Evolutionary conservation across 805 yeast species (phyloP), one percentile per base, ranked within the genome.

Genomic region (Schwanniomyces pseudopolymorphus): DNA sequence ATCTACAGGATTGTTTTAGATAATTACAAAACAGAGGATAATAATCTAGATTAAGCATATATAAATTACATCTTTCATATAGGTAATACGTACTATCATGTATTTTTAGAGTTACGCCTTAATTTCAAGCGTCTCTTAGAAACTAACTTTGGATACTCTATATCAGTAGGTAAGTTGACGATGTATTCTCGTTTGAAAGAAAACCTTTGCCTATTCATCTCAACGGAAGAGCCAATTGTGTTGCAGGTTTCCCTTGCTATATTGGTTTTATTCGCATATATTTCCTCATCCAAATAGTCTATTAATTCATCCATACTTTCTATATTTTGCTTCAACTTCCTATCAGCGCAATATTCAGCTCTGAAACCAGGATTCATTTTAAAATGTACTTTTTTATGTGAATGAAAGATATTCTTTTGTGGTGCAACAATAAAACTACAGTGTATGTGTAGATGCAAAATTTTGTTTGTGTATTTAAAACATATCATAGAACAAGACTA

Each of bases 1-100:
- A 87, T 94, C 45, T 94, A 94, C 68, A 84, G 99, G 68, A 87
- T 94, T 45, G 96, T 94, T 17, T 80, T 91, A 72, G 99, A 94
- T 67, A 89, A 92, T 68, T 94, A 94, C 67, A 86, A 87, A 66
- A 81, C 84, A 44, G 90, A 85, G 58, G 98, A 94, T 70, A 88
- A 80, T 48, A 76, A 75, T 56, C 69, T 85, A 51, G 83, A 75
- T 47, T 74, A 66, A 40, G 40, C 24, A 16, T 38, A 16, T 14
- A 38, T 21, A 24, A 33, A 19, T 20, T n/a, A 19, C 17, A 20
- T 31, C 19, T 31, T 26, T 26, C 13, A 26, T 26, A 31, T 31
- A 31, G 11, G 35, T 31, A 31, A 31, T 31, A 17, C 14, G 16
- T 31, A 7, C 10, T 31, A 14, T 7, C 20, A 31, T 31, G 8